Evolutionary conservation across 257 asterid genomes (phyloP), one percentile per base, ranked within the genome.

Genomic region (Scutellaria barbata): DNA sequence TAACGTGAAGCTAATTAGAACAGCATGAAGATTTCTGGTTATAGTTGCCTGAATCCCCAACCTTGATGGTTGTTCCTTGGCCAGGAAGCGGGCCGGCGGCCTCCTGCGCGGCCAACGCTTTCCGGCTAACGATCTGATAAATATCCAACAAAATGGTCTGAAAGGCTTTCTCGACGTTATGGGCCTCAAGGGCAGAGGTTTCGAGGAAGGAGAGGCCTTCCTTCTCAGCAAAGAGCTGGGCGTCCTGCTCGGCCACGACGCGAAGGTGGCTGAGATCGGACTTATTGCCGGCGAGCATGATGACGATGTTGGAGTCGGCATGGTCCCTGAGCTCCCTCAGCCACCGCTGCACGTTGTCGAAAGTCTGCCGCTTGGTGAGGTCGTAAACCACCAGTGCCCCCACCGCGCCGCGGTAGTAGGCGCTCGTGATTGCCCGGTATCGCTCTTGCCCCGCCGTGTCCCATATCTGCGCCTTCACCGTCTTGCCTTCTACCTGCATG

Each of bases 391-490:
- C 73, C 1, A 83, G 69, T 2, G 84, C 84, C 70, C 87, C 87
- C 6, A 82, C 87, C 1, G 84, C 82, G 5, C 87, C 87, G 4
- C 84, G 83, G 75, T 82, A 83, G 81, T 83, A 83, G 42, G 87
- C 87, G 66, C 84, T 83, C n/a, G 87, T 83, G 69, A 83, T 83
- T 39, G 84, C 84, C 3, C 84, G 77, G 75, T 80, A 83, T 10
- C 84, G 77, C 79, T 83, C 84, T 47, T 83, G 87, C 12, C 84
- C 87, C 7, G 87, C 84, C 11, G 84, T 83, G 82, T 83, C 84
- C 87, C 87, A 80, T 57, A 83, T 83, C 54, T 83, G 84, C 10
- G 85, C 87, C 77, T 80, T 83, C 52, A 83, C 83, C 1, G 87
- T 80, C 73, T 83, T 83, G 0, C 87, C 87, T 48, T 83, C 84